Conservation (phyloP, 257 asterid species). For the Parsonsia alboflavescens region DNA sequence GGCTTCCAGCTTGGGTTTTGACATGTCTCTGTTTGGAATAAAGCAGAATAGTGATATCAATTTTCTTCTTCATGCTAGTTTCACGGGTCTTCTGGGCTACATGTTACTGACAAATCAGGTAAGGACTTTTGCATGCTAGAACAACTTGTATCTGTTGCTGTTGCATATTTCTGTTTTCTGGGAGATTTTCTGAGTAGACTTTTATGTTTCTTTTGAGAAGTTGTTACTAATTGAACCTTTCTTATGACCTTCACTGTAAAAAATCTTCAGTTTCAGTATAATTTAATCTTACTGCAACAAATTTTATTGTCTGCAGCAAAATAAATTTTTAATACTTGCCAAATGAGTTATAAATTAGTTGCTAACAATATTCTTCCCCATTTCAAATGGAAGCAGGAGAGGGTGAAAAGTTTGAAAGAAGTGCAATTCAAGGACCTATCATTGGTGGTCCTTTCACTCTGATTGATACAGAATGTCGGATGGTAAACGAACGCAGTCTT, state of each 20-base stretch:
- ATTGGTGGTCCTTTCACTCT: conserved; percentile 95
- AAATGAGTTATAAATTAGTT: conserved; percentile 1
- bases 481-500: conserved; percentile 73
- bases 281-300: neutral
- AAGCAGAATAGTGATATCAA: conserved; percentile 6
- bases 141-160: neutral
- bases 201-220: neutral
- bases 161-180: neutral
- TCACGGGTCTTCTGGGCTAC: neutral
- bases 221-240: neutral
- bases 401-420: conserved; percentile 83
- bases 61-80: neutral
- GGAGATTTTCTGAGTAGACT: neutral
- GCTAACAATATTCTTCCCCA: neutral
- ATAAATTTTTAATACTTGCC: neutral
- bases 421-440: conserved; percentile 74
- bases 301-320: neutral
- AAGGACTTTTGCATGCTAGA: neutral
- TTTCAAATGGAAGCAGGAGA: conserved; percentile 42
- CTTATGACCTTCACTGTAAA: neutral
- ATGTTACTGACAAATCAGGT: neutral
- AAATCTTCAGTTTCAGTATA: neutral
- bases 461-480: conserved; percentile 51
- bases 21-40: neutral
- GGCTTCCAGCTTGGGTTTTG: neutral